phyloP scores from a whole-genome alignment of 2,329 filamentous ascomycete species.

The Botryotinia calthae region DNA sequence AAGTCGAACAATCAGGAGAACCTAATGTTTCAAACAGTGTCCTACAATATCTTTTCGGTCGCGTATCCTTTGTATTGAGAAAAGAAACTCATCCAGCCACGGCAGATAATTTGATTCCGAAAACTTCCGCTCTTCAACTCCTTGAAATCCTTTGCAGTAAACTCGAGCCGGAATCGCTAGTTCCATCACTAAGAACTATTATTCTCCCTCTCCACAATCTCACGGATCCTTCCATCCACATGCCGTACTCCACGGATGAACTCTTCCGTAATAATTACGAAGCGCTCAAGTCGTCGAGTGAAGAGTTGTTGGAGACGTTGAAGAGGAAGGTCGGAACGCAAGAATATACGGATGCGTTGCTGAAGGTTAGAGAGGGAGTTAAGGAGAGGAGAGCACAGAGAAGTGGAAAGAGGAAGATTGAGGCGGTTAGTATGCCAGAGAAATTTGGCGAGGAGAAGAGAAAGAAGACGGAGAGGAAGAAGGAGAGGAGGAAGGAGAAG shows the following conservation, averaged over 20 bases:
- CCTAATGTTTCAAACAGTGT: conserved; percentile 43
- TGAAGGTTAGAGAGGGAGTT: conserved; percentile 71
- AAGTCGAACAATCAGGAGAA: conserved; percentile 38
- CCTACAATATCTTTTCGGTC: conserved; percentile 73
- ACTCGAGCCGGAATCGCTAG: conserved; percentile 55
- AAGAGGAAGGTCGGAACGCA: conserved; percentile 82
- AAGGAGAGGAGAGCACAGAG: conserved; percentile 69
- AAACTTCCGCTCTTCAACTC: conserved; percentile 72
- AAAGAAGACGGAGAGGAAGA: conserved; percentile 81
- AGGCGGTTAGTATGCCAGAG: conserved; percentile 80
- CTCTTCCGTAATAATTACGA: conserved; percentile 68
- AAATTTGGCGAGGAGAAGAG: conserved; percentile 74
- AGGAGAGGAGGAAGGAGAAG: conserved; percentile 75
- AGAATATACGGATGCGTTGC: conserved; percentile 71
- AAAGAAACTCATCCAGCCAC: conserved; percentile 65
- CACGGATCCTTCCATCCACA: conserved; percentile 73
- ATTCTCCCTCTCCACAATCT: conserved; percentile 75
- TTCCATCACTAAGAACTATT: conserved; percentile 61
- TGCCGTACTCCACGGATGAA: conserved; percentile 69
- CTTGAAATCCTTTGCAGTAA: conserved; percentile 67
- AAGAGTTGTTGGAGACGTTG: conserved; percentile 75
- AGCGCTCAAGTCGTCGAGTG: conserved; percentile 66
- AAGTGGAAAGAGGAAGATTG: conserved; percentile 82
- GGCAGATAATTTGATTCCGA: conserved; percentile 64
- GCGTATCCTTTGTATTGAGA: conserved; percentile 75